Evolutionary conservation across 371 early-diverging fungal species (phyloP).

Genomic region (Mortierella sp.): DNA sequence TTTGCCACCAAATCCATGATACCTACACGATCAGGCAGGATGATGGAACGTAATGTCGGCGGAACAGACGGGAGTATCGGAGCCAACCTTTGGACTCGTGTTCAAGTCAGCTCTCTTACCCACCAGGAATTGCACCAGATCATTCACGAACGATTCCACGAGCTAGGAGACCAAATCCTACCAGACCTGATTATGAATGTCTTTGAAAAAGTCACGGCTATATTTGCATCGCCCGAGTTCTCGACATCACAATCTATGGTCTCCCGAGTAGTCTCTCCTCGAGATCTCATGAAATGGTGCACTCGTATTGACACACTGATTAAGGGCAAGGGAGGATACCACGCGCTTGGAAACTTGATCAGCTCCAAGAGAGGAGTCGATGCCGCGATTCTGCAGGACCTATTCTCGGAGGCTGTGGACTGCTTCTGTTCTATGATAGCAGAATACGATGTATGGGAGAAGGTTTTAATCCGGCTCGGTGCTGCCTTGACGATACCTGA

Average conservation of each 20-base stretch:
- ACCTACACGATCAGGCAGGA: conserved; percentile 56
- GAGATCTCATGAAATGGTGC: conserved; percentile 93
- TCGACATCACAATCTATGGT: conserved; percentile 62
- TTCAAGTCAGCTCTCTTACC: conserved; percentile 73
- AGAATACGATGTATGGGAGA: conserved; percentile 71
- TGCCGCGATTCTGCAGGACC: conserved; percentile 60
- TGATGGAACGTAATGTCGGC: conserved; percentile 55
- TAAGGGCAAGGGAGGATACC: conserved; percentile 45
- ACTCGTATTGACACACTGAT: conserved; percentile 66
- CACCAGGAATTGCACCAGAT: conserved; percentile 73
- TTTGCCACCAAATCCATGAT: conserved; percentile 92
- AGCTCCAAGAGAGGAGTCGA: conserved; percentile 55
- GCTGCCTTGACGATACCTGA: conserved; percentile 77
- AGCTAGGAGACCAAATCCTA: conserved; percentile 57
- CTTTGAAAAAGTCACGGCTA: conserved; percentile 65
- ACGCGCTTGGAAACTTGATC: conserved; percentile 28
- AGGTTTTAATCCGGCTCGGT: conserved; percentile 74
- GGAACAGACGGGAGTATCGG: conserved; percentile 73
- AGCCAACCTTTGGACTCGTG: conserved; percentile 84
- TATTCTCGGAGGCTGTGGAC: conserved; percentile 90
- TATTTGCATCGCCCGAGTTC: conserved; percentile 68
- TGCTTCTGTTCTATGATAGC: conserved; percentile 89
- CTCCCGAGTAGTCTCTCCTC: conserved; percentile 65
- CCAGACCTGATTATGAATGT: conserved; percentile 69
- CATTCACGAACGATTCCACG: conserved; percentile 68